These are phyloP conservation scores for Suillus cothurnatus DNA, from an alignment of 768 basidiomycete species.

Conservation along the genomic window DNA sequence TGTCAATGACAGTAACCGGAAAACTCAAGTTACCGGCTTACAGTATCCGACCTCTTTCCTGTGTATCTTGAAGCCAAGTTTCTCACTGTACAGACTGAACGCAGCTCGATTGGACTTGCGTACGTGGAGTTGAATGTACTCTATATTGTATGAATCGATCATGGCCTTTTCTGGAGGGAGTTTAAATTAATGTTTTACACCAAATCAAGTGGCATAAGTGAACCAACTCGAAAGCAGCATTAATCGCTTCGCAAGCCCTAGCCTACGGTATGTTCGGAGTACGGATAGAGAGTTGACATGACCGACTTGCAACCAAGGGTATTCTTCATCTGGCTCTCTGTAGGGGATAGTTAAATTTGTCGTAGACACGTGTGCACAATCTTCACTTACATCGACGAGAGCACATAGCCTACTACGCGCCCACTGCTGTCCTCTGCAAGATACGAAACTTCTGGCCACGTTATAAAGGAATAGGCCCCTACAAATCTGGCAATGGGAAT, in stretches of 20 bases:
- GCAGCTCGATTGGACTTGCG: constrained; percentile 31
- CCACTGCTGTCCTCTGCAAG: constrained; percentile 53
- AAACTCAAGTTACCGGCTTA: constrained; percentile 16
- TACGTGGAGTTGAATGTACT: constrained; percentile 31
- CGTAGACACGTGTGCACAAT: no score
- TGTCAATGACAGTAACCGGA: neutral
- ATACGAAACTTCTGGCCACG: constrained; percentile 56
- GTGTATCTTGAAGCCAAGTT: constrained; percentile 26
- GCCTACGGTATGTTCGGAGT: constrained; percentile 30
- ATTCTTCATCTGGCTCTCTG: constrained; percentile 27
- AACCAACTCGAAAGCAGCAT: constrained; percentile 31
- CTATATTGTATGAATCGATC: constrained; percentile 18
- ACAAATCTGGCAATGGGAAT: constrained; percentile 9
- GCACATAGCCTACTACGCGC: constrained; percentile 55
- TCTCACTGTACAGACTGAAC: constrained; percentile 20
- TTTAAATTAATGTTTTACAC: constrained; percentile 3
- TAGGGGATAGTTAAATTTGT: neutral
- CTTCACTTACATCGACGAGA: constrained; percentile 52
- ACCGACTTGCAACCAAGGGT: constrained; percentile 19
- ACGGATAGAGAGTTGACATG: constrained; percentile 33
- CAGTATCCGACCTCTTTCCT: constrained; percentile 25
- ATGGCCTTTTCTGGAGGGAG: constrained; percentile 27
- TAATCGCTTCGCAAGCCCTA: constrained; percentile 28
- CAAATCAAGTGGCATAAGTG: neutral
- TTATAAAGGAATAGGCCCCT: constrained; percentile 51